These are phyloP conservation scores for Aurantiochytrium sp. DNA, from an alignment of 108 stramenopile species.

Conservation along the genomic window DNA sequence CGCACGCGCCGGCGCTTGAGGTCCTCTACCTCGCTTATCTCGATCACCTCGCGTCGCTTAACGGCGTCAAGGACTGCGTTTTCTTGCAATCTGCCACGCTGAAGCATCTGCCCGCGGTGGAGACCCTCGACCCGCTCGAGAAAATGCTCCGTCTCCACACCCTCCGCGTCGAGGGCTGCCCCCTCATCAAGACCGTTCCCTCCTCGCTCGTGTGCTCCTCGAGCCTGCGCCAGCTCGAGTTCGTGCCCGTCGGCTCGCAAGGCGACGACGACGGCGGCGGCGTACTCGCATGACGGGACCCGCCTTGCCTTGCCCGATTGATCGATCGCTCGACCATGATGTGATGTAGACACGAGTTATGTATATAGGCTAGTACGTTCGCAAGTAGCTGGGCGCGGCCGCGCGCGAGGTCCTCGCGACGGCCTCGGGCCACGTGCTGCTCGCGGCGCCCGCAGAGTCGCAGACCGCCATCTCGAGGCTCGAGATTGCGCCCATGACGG, in stretches of 20 bases:
- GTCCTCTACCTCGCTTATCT: not conserved
- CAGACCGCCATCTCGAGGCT: no score
- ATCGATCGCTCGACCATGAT: no score
- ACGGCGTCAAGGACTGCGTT: not conserved
- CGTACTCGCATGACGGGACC: no score
- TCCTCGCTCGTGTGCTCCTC: not conserved
- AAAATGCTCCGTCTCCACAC: not conserved
- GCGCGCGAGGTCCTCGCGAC: no score
- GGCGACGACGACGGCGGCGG: not conserved
- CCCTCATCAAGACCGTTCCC: not conserved
- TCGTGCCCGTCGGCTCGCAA: not conserved
- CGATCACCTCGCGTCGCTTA: not conserved
- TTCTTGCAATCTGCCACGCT: not conserved
- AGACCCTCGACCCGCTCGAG: not conserved
- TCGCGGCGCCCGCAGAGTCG: no score
- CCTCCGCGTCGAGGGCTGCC: not conserved
- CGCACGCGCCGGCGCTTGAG: not conserved
- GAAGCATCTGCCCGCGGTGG: not conserved
- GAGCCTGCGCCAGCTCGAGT: not conserved
- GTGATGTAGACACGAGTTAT: no score
- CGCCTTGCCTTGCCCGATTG: no score
- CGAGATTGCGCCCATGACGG: no score
- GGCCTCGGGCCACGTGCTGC: no score
- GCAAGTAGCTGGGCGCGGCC: no score
- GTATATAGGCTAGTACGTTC: no score